Evolutionary conservation across 148 eudicot species (phyloP), one percentile per base, ranked within the genome.

Genomic region (Selenicereus undatus): DNA sequence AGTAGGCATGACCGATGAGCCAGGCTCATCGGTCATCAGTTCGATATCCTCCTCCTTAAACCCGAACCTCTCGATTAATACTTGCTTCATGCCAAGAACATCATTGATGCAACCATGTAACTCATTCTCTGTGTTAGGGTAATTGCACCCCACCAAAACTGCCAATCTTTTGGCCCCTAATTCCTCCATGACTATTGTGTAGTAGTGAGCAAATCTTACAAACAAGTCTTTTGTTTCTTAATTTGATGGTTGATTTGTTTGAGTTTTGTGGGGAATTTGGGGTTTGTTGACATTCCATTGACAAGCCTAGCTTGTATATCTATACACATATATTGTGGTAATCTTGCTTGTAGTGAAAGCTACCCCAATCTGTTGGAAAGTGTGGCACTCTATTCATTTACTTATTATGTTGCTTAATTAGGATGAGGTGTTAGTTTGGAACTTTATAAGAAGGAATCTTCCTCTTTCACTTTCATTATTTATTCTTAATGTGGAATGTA

Each of bases 131-230:
- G 89, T 88, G 79, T 82, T 81, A 11, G 83, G 84, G 58, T 91
- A 91, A 78, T 91, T 91, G 92, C 94, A 91, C 16, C 94, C 94
- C 3, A 85, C 91, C 54, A 91, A 79, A 51, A 91, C 89, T 4
- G 94, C 94, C 83, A 74, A 17, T 79, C 82, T 83, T 51, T 83
- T 83, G 11, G 71, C 58, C 26, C 58, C 82, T 18, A 24, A 64
- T 64, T 24, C 68, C 68, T 36, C 39, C 76, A 71, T 80, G 24
- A 17, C n/a, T 22, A 8, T 18, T 32, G 32, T 32, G 32, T 32
- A 32, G 32, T 32, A 32, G 32, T 32, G 32, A 32, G 32, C 32
- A 24, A n/a, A 64, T 56, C 22, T 20, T 4, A 17, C 62, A 16
- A 56, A 56, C 5, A 56, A 56, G 62, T 56, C 62, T 56, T 24